phyloP scores from a whole-genome alignment of 169 alveolate genomes.

The Plasmodium gonderi region DNA sequence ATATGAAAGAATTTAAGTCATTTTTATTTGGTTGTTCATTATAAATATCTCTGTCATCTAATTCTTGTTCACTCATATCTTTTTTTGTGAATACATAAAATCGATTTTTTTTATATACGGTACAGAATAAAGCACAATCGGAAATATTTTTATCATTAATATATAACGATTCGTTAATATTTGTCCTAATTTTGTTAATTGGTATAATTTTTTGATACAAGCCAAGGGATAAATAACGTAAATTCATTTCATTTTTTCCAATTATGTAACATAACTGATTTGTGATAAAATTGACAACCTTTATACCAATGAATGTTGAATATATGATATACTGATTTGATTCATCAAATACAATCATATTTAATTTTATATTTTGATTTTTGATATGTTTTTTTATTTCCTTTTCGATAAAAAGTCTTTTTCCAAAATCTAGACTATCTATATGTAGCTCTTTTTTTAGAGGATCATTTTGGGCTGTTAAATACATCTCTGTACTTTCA shows the following conservation, averaged over 20 bases:
- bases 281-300: constrained; percentile 87
- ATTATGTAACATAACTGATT: constrained; percentile 79
- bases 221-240: constrained; percentile 82
- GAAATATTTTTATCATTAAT: constrained; percentile 61
- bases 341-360: constrained; percentile 93
- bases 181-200: constrained; percentile 10
- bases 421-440: constrained; percentile 93
- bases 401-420: constrained; percentile 92
- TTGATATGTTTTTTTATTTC: constrained; percentile 88
- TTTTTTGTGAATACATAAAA: constrained; percentile 93
- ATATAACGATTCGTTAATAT: constrained; percentile 48
- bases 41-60: constrained; percentile 92
- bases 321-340: constrained; percentile 92
- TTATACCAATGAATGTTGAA: constrained; percentile 95
- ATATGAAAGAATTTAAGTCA: constrained; percentile 44
- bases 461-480: constrained; percentile 90
- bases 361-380: constrained; percentile 79
- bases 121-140: constrained; percentile 78
- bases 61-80: constrained; percentile 91
- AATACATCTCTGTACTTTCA: constrained; percentile 89
- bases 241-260: constrained; percentile 83
- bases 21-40: constrained; percentile 90
- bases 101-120: constrained; percentile 81
- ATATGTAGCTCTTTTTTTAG: constrained; percentile 82
- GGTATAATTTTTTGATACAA: constrained; percentile 80